Evolutionary conservation across 176 grass and related monocot species (phyloP).

Genomic region (Phoenix dactylifera): DNA sequence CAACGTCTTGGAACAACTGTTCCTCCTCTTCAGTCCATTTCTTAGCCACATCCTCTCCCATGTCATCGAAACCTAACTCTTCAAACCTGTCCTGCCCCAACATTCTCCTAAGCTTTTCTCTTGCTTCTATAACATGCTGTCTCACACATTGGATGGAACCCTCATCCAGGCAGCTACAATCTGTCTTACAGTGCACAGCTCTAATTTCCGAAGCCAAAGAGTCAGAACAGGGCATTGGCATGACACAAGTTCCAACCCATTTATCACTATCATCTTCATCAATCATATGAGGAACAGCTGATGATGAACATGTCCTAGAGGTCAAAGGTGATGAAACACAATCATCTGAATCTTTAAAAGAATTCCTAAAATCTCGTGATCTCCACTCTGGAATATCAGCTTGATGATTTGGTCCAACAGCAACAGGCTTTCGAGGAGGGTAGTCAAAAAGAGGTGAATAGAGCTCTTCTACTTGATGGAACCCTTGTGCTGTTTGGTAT

Average conservation of each 20-base stretch:
- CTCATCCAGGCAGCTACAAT: constrained; percentile 52
- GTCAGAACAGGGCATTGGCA: constrained; percentile 18
- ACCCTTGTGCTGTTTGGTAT: constrained; percentile 14
- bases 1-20: constrained; percentile 44
- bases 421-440: constrained; percentile 36
- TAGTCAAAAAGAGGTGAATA: constrained; percentile 33
- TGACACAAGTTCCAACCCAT: constrained; percentile 43
- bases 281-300: constrained; percentile 10
- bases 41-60: constrained; percentile 61
- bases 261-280: constrained; percentile 37
- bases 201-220: constrained; percentile 18
- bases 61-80: constrained; percentile 56
- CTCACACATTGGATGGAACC: constrained; percentile 64
- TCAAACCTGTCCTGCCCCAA: constrained; percentile 49
- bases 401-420: constrained; percentile 66
- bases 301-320: constrained; percentile 18
- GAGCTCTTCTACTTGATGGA: constrained; percentile 27
- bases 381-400: constrained; percentile 64
- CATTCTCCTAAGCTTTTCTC: constrained; percentile 37
- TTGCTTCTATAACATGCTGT: constrained; percentile 55
- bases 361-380: constrained; percentile 6
- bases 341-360: constrained; percentile 10
- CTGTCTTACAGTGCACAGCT: constrained; percentile 19
- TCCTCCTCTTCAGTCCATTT: constrained; percentile 79
- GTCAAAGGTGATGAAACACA: constrained; percentile 19